Conservation (phyloP, 352 stramenopile genomes). For the Saprolegnia parasitica region DNA sequence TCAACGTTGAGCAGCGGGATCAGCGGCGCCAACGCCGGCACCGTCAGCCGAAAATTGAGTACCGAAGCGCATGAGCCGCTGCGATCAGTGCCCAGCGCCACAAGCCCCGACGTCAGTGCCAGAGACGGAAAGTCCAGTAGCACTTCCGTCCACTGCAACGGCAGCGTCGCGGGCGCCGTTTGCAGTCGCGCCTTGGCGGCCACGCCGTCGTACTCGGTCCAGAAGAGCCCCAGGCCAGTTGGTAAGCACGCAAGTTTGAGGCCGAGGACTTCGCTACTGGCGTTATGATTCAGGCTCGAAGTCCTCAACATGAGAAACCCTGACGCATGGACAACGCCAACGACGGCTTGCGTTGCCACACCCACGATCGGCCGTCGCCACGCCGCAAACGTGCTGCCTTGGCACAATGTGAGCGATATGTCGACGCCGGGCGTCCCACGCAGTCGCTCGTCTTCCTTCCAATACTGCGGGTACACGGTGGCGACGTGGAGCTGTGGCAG, state of each 20-base stretch:
- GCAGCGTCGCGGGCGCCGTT: constrained; percentile 32
- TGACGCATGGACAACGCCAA: background rate
- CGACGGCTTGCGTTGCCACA: background rate
- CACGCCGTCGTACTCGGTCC: constrained; percentile 70
- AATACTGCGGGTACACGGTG: constrained; percentile 24
- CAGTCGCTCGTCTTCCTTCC: constrained; percentile 5
- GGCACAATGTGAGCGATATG: constrained; percentile 37
- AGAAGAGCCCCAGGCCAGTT: constrained; percentile 40
- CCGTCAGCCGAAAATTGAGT: constrained; percentile 51
- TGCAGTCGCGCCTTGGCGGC: constrained; percentile 56
- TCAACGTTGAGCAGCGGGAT: constrained; percentile 10
- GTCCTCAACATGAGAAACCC: background rate
- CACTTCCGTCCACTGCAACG: constrained; percentile 33
- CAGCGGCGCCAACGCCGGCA: constrained; percentile 30
- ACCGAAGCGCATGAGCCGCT: constrained; percentile 42
- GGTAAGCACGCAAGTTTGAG: constrained; percentile 42
- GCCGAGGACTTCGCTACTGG: constrained; percentile 39
- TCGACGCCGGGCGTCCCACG: too few species aligned
- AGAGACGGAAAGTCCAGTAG: constrained; percentile 40
- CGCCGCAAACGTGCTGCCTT: constrained; percentile 40
- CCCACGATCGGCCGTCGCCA: constrained; percentile 30
- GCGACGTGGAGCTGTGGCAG: background rate
- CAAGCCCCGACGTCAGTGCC: constrained; percentile 40
- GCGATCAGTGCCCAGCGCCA: constrained; percentile 47
- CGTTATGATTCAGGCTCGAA: constrained; percentile 52